Evolutionary conservation across 768 basidiomycete genomes (phyloP).

Genomic region (Lentinula boryana): DNA sequence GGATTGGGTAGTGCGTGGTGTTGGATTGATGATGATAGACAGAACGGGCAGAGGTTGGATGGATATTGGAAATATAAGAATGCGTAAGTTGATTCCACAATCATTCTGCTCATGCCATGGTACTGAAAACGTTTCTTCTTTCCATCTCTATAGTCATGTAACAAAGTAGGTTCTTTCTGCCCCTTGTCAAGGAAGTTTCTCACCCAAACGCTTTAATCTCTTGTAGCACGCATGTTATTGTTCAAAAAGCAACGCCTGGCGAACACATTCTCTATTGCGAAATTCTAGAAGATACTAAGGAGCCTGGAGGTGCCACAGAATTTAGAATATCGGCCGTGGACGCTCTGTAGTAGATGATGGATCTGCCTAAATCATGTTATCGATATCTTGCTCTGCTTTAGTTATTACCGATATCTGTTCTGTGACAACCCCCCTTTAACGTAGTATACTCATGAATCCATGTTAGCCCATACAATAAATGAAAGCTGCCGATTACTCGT

Average conservation of each 20-base stretch:
- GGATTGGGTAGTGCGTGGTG: neutral
- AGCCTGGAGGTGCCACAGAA: neutral
- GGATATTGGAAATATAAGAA: neutral
- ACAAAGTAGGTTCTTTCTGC: neutral
- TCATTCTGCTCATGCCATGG: too few relatives aligned
- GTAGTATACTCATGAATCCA: too few relatives aligned
- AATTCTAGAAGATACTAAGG: neutral
- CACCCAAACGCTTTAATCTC: neutral
- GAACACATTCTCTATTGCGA: constrained; percentile 1
- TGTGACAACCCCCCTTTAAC: too few relatives aligned
- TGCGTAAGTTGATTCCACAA: neutral
- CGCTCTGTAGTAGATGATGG: neutral
- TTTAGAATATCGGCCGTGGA: neutral
- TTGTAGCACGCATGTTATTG: neutral
- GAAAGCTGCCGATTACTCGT: too few relatives aligned
- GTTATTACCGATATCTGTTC: too few relatives aligned
- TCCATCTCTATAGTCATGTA: neutral
- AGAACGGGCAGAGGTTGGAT: neutral
- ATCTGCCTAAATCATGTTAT: too few relatives aligned
- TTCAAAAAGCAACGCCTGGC: neutral
- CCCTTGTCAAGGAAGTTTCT: neutral
- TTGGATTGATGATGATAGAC: neutral
- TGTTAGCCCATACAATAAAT: too few relatives aligned
- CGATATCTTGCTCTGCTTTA: neutral
- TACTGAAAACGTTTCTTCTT: neutral